phyloP scores from a whole-genome alignment of 2,329 filamentous ascomycete species.

The Xylariaceae sp. region DNA sequence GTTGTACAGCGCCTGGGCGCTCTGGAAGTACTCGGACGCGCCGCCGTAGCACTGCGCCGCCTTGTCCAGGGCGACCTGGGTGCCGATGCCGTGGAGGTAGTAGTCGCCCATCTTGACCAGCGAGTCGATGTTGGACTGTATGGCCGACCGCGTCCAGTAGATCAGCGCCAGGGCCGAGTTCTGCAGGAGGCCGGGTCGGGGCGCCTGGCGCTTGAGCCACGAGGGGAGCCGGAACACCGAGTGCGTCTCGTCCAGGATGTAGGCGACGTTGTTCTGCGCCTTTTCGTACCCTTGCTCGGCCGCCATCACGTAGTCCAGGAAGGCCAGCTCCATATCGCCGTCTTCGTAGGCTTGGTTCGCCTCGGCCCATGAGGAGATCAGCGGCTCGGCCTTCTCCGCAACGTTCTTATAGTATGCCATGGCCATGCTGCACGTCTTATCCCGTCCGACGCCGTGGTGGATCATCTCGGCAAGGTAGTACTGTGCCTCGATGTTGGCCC shows the following conservation, averaged over 20 bases:
- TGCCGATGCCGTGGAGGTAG: conserved; percentile 77
- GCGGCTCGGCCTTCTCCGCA: conserved; percentile 62
- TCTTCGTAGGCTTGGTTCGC: conserved; percentile 75
- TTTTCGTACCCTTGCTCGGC: conserved; percentile 89
- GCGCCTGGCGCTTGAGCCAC: conserved; percentile 39
- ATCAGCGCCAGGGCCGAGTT: conserved; percentile 64
- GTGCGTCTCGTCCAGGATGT: conserved; percentile 68
- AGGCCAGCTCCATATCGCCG: conserved; percentile 71
- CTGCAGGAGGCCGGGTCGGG: conserved; percentile 34
- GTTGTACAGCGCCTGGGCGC: conserved; percentile 93
- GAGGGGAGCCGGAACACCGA: conserved; percentile 51
- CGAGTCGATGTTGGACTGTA: conserved; percentile 87
- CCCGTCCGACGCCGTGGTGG: conserved; percentile 70
- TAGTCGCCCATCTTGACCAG: conserved; percentile 98
- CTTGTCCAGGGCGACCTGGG: conserved; percentile 66
- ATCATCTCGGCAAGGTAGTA: conserved; percentile 90
- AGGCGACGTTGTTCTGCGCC: conserved; percentile 85
- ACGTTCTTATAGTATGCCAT: conserved; percentile 77
- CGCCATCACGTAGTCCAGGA: conserved; percentile 76
- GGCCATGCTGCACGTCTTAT: conserved; percentile 70
- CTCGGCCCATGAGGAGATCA: conserved; percentile 73
- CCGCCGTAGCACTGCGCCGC: conserved; percentile 89
- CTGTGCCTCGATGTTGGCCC: conserved; percentile 78
- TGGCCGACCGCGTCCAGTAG: conserved; percentile 91
- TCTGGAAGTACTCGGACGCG: conserved; percentile 84